Evolutionary conservation across 352 stramenopile species (phyloP).

Genomic region (Globisporangium nunn): DNA sequence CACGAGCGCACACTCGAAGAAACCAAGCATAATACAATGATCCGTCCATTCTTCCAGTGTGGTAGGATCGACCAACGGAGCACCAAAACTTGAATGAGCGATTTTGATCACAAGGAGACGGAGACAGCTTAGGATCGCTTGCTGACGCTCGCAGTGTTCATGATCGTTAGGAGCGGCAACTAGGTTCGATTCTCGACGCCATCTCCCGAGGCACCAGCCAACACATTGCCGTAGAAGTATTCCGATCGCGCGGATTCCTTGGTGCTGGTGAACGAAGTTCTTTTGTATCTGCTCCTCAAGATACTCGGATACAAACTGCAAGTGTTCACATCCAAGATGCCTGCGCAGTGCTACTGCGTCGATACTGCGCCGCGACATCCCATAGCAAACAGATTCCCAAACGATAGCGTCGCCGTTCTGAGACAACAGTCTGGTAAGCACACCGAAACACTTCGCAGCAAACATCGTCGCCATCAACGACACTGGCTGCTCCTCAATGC

Average conservation of each 20-base stretch:
- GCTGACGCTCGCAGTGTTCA: conserved; percentile 3
- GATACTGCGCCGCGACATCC: background rate
- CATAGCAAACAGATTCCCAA: background rate
- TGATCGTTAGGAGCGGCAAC: background rate
- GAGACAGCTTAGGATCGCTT: background rate
- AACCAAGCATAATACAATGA: conserved; percentile 9
- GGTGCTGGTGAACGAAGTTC: too few relatives aligned
- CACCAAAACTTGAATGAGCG: background rate
- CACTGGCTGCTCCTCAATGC: background rate
- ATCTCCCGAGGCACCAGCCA: background rate
- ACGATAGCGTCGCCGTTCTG: background rate
- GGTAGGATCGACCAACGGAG: background rate
- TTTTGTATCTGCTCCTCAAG: background rate
- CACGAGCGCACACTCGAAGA: conserved; percentile 21
- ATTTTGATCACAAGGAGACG: background rate
- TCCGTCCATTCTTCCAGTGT: conserved; percentile 13
- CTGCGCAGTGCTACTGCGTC: background rate
- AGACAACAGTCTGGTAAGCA: background rate
- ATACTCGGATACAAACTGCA: conserved; percentile 16
- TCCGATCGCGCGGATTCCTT: background rate
- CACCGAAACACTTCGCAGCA: conserved; percentile 3
- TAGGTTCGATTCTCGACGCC: background rate
- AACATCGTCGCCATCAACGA: conserved; percentile 6
- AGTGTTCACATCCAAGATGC: conserved; percentile 19
- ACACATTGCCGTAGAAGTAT: conserved; percentile 2